Base-by-base conservation (phyloP, 495 filamentous ascomycete genomes). In the Lasiosphaeris hirsuta region DNA sequence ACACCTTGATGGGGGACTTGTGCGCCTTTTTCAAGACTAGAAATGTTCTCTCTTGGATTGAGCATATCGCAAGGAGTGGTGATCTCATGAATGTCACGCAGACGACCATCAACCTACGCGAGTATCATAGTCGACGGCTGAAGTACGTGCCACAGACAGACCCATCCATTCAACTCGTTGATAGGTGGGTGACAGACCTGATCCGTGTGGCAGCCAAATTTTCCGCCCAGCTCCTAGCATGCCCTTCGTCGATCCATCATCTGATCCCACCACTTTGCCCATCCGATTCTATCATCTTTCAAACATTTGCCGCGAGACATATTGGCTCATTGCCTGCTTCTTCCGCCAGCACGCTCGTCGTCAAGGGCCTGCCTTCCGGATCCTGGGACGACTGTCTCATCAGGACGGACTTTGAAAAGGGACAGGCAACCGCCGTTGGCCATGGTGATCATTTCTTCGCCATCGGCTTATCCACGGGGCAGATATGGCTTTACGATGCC, bases 191-290 rank as follows among this genome's bases (percentile, higher is more conserved):
- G 15, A 69, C 59, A 19, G 72, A 75, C 34, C 51, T 73, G 38
- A 63, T 68, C 15, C 68, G 70, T 7, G 62, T 75, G 8, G 59
- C 63, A 8, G 66, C 64, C 40, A 72, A 69, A 45, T 75, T 75
- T 50, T 42, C 59, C 10, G 36, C 54, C 4, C 60, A 67, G 47
- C 61, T 75, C 0, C 47, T 69, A 5, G 23, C 51, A 8, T 66
- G 59, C 34, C 72, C 70, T 7, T 65, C 63, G 2, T 64, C 72
- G n/a, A 71, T 73, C n/a, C 63, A 73, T 37, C 54, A 9, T 37
- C 50, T 73, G 7, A 71, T 71, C 10, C 70, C 64, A 13, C 51
- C 66, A 10, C 57, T 75, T n/a, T 73, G 69, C 46, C 72, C 72
- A 1, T 36, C 63, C 6, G 60, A 63, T 0, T 70, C 72, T 13